Base-by-base conservation (phyloP, 148 eudicot genomes). In the Heliosperma pusillum region DNA sequence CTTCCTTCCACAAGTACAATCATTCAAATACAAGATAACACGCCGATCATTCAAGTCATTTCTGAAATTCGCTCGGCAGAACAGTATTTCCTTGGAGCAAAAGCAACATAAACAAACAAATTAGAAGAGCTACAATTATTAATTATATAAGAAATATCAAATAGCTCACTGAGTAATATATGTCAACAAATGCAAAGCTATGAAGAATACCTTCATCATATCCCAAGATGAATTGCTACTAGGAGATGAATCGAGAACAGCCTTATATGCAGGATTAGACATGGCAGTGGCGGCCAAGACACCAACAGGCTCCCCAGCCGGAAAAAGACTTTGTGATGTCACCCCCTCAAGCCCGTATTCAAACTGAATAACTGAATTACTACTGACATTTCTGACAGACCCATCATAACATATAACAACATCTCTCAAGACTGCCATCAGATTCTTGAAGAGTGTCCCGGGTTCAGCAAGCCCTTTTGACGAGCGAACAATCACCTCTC, bases 241-340 rank as follows among this genome's bases (percentile, higher is more conserved):
- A 17, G 98, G 86, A 74, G 98, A 91, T 70, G 98, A 94, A 68
- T 94, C 98, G 55, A 94, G 89, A 74, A 94, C 98, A 57, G 98
- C 98, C 83, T 92, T 94, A 72, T 94, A 94, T 30, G 98, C 98
- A 74, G 98, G 98, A 87, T 91, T 94, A 0, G 97, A 94, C 97
- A 94, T 94, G 36, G 98, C 97, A 40, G 98, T 94, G 58, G 98
- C 98, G 77, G 98, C 98, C 73, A 94, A 83, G 21, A 94, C 98
- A 70, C 97, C 98, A 47, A 94, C 98, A 29, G 98, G 98, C 74
- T 91, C 98, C 47, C 98, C 98, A 71, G 98, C 89, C 69, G 90
- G 86, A 81, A 94, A 91, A 72, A 85, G 67, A 82, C 79, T 82
- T 64, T 85, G 81, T 50, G 81, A 67, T 58, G 78, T 42, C 47